Conservation (phyloP, 768 basidiomycete genomes). For the Rubroboletus satanas region DNA sequence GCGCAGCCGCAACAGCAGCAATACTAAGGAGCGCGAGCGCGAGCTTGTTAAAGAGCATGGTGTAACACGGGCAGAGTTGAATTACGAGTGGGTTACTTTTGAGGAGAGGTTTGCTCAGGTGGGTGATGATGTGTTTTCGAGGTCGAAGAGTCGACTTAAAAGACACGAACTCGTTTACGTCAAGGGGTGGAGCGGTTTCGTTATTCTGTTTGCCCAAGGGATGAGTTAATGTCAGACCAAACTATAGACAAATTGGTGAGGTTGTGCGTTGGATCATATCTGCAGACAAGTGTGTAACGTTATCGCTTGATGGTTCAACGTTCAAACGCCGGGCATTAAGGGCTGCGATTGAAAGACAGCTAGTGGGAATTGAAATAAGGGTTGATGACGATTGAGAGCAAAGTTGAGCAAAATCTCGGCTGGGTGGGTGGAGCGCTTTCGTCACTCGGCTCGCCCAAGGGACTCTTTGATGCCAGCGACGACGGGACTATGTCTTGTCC, state of each 20-base stretch:
- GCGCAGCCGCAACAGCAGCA: neutral
- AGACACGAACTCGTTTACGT: neutral
- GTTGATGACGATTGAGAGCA: too few species aligned
- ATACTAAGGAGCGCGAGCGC: constrained; percentile 1
- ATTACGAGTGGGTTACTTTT: neutral
- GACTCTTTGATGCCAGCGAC: neutral
- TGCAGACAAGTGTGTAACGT: too few species aligned
- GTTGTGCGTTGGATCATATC: too few species aligned
- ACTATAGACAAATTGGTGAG: too few species aligned
- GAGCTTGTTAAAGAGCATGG: constrained; percentile 11
- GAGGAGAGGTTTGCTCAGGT: neutral
- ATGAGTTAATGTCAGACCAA: neutral
- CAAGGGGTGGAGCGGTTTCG: neutral
- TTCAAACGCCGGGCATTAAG: too few species aligned
- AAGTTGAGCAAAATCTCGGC: too few species aligned
- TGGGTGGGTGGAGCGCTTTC: neutral
- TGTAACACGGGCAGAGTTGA: too few species aligned
- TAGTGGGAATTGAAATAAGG: too few species aligned
- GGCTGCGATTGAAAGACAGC: too few species aligned
- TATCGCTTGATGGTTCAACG: too few species aligned
- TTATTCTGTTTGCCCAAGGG: neutral
- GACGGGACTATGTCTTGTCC: neutral
- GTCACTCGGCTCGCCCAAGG: neutral
- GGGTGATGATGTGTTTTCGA: too few species aligned
- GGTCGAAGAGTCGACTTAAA: neutral